A percentile compares a stretch with the other conserved stretches of the same genome.
Conservation (phyloP, 495 filamentous ascomycete genomes). For the Penicillium argentinense region DNA sequence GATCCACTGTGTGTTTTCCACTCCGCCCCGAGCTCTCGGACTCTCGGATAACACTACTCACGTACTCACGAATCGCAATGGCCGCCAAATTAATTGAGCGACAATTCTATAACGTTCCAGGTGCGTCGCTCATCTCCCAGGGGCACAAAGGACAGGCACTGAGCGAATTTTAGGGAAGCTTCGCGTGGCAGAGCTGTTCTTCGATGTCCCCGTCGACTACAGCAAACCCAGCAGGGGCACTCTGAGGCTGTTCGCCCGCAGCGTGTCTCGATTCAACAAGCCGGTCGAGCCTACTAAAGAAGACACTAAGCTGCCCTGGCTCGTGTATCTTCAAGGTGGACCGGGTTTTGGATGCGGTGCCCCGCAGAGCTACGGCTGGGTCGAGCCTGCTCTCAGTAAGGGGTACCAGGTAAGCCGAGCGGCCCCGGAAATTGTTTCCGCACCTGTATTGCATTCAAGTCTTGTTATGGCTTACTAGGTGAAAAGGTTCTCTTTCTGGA, state of each 20-base stretch:
- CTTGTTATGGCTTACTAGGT: no score
- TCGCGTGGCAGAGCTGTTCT: constrained; percentile 76
- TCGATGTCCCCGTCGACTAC: constrained; percentile 80
- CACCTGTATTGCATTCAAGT: no score
- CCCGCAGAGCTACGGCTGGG: constrained; percentile 69
- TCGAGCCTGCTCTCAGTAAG: constrained; percentile 67
- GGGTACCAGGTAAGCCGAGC: constrained; percentile 62
- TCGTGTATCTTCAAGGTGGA: constrained; percentile 71
- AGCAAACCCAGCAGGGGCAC: constrained; percentile 57
- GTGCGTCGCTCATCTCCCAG: constrained; percentile 17
- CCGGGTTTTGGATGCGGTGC: constrained; percentile 73
- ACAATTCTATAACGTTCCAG: constrained; percentile 45
- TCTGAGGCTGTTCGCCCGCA: constrained; percentile 74
- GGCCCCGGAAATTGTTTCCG: no score
- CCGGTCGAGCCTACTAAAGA: constrained; percentile 56
- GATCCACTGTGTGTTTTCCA: constrained; percentile 8
- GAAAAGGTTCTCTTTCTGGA: constrained; percentile 78
- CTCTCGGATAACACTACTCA: constrained; percentile 2
- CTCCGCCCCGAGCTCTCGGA: constrained; percentile 3
- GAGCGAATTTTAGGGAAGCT: constrained; percentile 60
- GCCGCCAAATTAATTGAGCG: constrained; percentile 47
- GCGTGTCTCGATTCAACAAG: constrained; percentile 60
- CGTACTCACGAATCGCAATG: constrained; percentile 15
- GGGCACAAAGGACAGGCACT: background rate
- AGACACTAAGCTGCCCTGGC: constrained; percentile 57